Evolutionary conservation across 75 land plant species (phyloP), one percentile per base, ranked within the genome.

Genomic region (Cupressus sempervirens): DNA sequence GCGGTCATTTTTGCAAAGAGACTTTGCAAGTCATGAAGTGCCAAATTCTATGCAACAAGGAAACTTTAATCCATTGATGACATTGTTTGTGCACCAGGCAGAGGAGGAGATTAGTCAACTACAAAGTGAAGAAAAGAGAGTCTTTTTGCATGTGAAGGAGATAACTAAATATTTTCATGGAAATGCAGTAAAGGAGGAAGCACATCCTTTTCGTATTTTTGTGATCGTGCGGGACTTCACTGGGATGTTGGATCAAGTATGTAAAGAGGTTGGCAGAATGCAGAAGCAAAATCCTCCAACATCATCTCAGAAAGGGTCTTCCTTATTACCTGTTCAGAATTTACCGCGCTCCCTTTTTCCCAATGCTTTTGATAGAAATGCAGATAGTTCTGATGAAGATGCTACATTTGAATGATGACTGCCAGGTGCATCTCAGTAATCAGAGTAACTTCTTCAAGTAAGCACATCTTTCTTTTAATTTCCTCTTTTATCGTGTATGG

Each of bases 161-260:
- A 85, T 88, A 1, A 95, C 91, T 3, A 88, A 93, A 48, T 95
- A 92, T 65, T 94, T 93, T 79, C 88, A 94, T 87, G 97, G 96
- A 23, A 89, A 90, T 54, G 87, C 91, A 12, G 91, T 75, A 65
- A 84, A 85, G 86, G 90, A 86, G 88, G 94, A 91, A 76, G 86
- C 94, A 15, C 90, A 89, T 15, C 92, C 95, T 15, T 76, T 93
- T 26, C 91, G 94, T 32, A 89, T 94, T 15, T 94, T 94, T 76
- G 80, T 88, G 84, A 90, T 91, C 30, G 90, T 93, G 53, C 88
- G 91, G 36, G 92, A 94, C 56, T 93, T 94, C 79, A 84, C 91
- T 1, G 81, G 84, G 15, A 90, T 91, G 84, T 80, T 94, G 50
- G 95, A 94, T 88, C 80, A 90, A n/a, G 94, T 94, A 29, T 91